Evolutionary conservation across 140 eudicot species (phyloP), one percentile per base, ranked within the genome.

Genomic region (Stevia rebaudiana): DNA sequence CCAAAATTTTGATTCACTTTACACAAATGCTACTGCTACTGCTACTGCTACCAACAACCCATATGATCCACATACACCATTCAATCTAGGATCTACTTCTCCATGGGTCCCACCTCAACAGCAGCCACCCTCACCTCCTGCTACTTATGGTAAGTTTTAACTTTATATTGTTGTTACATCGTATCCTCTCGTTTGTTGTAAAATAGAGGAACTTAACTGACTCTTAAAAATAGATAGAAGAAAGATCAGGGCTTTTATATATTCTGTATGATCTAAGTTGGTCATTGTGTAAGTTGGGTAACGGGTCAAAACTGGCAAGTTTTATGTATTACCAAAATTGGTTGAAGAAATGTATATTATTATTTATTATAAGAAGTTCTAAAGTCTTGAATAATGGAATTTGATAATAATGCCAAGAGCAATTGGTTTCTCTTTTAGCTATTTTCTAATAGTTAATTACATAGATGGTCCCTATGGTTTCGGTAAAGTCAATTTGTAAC

Each of bases 21-120:
- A 78, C 69, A 63, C 79, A 8, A 81, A 81, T 69, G 86, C 84
- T 35, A 73, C 28, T 74, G 62, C 67, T 40, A 68, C 85, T 69
- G 86, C 84, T 35, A 73, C 28, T 74, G 62, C 67, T 40, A 68
- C 85, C 37, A 72, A 60, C 70, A 53, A 83, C 22, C 88, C 68
- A 60, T 59, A 80, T 62, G 84, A 76, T 47, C 48, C 65, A 43
- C 86, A 85, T 52, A 13, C 88, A 51, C 73, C 49, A 21, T 74
- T 70, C 42, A 39, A 70, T 19, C 95, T 79, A 74, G 84, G 81
- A 53, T 17, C 81, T 30, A 72, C 52, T 65, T 18, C 83, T 71
- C 70, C 81, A 33, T 88, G 94, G 19, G 83, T 78, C 51, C 69
- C 64, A 22, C 13, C 73, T 43, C 95, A 77, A 72, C 89, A 83